Evolutionary conservation across 345 rosid species (phyloP).

Genomic region (Populus davidiana): DNA sequence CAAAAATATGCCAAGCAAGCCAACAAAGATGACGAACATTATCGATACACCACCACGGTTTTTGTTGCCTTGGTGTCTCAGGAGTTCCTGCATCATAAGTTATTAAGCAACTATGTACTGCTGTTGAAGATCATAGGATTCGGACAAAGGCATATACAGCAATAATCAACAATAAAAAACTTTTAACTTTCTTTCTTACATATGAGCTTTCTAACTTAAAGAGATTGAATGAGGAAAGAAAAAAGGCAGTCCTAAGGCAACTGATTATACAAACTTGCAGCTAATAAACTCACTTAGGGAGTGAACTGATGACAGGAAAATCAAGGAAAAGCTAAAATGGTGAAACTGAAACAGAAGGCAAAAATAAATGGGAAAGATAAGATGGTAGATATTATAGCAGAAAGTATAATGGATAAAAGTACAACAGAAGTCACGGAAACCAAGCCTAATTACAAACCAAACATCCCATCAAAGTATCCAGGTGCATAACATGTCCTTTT

Average conservation of each 20-base stretch:
- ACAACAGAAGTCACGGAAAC: not conserved
- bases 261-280: not conserved
- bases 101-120: constrained; percentile 3
- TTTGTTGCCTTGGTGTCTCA: constrained; percentile 48
- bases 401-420: not conserved
- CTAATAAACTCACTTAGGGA: not conserved
- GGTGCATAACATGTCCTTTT: not conserved
- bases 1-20: constrained; percentile 56
- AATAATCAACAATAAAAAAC: not conserved
- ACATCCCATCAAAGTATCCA: not conserved
- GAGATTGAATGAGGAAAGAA: not conserved
- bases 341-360: not conserved
- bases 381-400: not conserved
- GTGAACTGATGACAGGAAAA: not conserved
- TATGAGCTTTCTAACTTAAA: not conserved
- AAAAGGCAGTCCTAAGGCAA: not conserved
- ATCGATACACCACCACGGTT: constrained; percentile 44
- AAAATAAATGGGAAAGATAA: not conserved
- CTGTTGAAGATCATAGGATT: not conserved
- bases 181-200: not conserved
- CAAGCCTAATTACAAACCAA: not conserved
- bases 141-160: not conserved
- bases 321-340: not conserved
- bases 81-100: constrained; percentile 41
- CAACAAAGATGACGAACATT: constrained; percentile 51